Base-by-base conservation (phyloP, 2,329 filamentous ascomycete species). In the Aureobasidium sp. region DNA sequence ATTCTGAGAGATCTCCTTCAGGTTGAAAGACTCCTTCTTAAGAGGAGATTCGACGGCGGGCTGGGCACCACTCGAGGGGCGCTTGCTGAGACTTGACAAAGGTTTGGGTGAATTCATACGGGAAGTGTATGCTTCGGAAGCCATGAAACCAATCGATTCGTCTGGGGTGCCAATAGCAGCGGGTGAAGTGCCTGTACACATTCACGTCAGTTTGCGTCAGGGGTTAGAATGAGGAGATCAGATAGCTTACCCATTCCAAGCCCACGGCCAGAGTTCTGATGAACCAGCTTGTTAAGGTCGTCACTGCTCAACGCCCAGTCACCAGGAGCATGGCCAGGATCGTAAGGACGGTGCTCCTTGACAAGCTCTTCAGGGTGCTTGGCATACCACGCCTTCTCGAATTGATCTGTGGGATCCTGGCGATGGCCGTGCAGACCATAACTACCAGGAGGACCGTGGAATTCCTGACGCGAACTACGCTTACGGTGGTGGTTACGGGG, bases 381-480 rank as follows among this genome's bases (percentile, higher is more conserved):
- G 69, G 91, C 85, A 71, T 94, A 95, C 83, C 96, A 97, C 29
- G 89, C 89, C 77, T 89, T 90, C 70, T 96, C 91, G 44, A 97
- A 89, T 71, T 88, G 90, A 76, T 95, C 90, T 62, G 85, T 84
- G 3, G 87, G 81, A 20, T 84, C 81, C 29, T 89, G 41, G 59
- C 91, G 91, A 70, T 97, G 93, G 48, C 92, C 91, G 70, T 96
- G 92, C 61, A 96, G 84, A 65, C 93, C 92, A 70, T 97, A 97
- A 77, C 91, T 96, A 63, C 91, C 93, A 3, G 91, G 89, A 0
- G 92, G 92, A 29, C 84, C 82, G 26, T 60, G 56, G 68, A 87
- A 87, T 39, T 87, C 78, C 64, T 86, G 88, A 61, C 86, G 83
- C 52, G 83, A 84, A 73, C 90, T 95, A 64, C 83, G 85, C 75